Percentiles rank a stretch among this genome's conserved stretches.
phyloP scores from a whole-genome alignment of 1,284 basidiomycete genomes.

The Malassezia slooffiae region DNA sequence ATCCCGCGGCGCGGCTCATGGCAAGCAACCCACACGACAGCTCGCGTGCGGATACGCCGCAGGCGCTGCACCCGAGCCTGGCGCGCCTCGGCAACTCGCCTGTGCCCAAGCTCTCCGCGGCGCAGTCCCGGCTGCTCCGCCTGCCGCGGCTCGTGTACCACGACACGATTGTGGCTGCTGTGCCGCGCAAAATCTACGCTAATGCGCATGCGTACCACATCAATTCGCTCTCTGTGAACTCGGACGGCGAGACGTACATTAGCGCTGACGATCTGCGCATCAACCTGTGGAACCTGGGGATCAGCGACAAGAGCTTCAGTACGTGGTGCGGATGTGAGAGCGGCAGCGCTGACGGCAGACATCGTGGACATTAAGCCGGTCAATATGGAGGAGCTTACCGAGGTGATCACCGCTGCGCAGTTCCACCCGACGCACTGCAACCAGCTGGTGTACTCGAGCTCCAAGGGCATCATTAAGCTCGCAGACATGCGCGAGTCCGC shows the following conservation, averaged over 20 bases:
- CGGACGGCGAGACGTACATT: slow-evolving; percentile 98
- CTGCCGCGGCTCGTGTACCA: slow-evolving; percentile 63
- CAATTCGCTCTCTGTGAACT: slow-evolving; percentile 98
- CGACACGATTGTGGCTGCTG: slow-evolving; percentile 96
- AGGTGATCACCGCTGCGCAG: slow-evolving; percentile 98
- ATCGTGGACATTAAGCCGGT: slow-evolving; percentile 99
- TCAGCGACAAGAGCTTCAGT: slow-evolving; percentile 99
- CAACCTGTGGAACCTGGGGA: slow-evolving; percentile 97
- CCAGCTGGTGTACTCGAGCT: slow-evolving; percentile 98
- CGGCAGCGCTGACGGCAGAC: slow-evolving; percentile 53
- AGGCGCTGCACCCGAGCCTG: slow-evolving; percentile 26
- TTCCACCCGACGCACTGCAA: slow-evolving; percentile 98
- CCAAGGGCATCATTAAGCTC: slow-evolving; percentile 98
- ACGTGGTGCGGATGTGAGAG: too few species aligned
- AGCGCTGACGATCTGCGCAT: slow-evolving; percentile 93
- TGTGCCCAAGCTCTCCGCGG: slow-evolving; percentile 7
- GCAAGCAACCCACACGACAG: slow-evolving; percentile 14
- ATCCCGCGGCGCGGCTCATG: slow-evolving; percentile 13
- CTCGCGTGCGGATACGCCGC: background rate
- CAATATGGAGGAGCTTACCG: slow-evolving; percentile 99
- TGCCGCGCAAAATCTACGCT: slow-evolving; percentile 95
- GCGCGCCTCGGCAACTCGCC: slow-evolving; percentile 9
- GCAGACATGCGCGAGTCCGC: slow-evolving; percentile 99
- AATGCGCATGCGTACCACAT: slow-evolving; percentile 99
- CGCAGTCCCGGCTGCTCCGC: slow-evolving; percentile 25